Conservation (phyloP, 179 eudicot species). For the Drosera spatulata region DNA sequence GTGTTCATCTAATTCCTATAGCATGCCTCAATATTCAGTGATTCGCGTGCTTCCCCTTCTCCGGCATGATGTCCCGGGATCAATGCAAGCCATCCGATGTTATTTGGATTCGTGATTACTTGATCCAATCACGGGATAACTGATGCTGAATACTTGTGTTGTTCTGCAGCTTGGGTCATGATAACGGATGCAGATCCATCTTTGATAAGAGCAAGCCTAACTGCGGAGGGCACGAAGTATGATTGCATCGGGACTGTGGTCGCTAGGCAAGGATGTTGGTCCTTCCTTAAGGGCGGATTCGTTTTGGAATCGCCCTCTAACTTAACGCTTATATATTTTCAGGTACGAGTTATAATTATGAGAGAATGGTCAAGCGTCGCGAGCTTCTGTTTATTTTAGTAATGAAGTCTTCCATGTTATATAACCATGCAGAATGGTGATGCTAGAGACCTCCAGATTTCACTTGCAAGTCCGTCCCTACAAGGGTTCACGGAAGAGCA, state of each 20-base stretch:
- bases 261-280: conserved; percentile 79
- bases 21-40: conserved; percentile 2
- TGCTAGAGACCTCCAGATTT: conserved; percentile 31
- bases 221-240: conserved; percentile 21
- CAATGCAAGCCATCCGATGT: too few species aligned
- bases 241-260: conserved; percentile 66
- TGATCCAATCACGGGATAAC: not conserved
- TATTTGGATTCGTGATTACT: not conserved
- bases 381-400: not conserved
- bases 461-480: conserved; percentile 53
- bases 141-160: not conserved
- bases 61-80: conserved; percentile 15
- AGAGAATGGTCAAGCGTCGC: not conserved
- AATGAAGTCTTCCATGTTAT: not conserved
- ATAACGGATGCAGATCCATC: conserved; percentile 42
- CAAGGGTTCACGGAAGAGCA: conserved; percentile 72
- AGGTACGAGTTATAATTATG: conserved; percentile 22
- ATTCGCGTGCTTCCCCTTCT: conserved; percentile 28
- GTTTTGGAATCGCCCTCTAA: conserved; percentile 38
- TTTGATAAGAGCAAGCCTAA: conserved; percentile 40
- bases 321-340: conserved; percentile 37
- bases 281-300: conserved; percentile 93
- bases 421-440: conserved; percentile 31
- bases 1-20: too few species aligned
- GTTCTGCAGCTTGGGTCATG: conserved; percentile 60